Evolutionary conservation across 2,329 filamentous ascomycete genomes (phyloP).

Genomic region (Aspergillus uvarum): DNA sequence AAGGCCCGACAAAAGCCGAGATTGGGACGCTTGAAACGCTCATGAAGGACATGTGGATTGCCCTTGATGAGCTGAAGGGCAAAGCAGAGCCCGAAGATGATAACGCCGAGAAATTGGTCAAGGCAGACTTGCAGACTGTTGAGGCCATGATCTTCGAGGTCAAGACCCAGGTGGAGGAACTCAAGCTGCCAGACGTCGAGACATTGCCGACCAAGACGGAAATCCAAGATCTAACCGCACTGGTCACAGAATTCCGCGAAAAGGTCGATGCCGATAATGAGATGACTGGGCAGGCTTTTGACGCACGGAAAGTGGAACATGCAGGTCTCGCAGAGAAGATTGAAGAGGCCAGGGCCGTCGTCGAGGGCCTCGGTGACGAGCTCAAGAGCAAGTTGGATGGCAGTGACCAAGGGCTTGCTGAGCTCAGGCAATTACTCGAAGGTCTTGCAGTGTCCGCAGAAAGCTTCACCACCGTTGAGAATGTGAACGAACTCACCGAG

Average conservation of each 20-base stretch:
- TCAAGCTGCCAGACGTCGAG: conserved; percentile 69
- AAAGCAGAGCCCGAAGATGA: conserved; percentile 49
- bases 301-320: conserved; percentile 81
- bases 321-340: conserved; percentile 75
- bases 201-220: conserved; percentile 75
- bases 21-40: conserved; percentile 73
- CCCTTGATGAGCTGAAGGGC: conserved; percentile 68
- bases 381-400: conserved; percentile 75
- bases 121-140: conserved; percentile 78
- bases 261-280: conserved; percentile 67
- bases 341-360: conserved; percentile 70
- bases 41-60: conserved; percentile 71
- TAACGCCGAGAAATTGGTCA: conserved; percentile 65
- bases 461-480: conserved; percentile 52
- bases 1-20: conserved; percentile 74
- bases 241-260: conserved; percentile 67
- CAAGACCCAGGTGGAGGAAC: conserved; percentile 72
- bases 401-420: conserved; percentile 65
- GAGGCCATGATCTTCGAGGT: conserved; percentile 81
- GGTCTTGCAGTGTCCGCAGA: conserved; percentile 63
- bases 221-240: conserved; percentile 65
- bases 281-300: conserved; percentile 73
- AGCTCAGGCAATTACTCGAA: conserved; percentile 61
- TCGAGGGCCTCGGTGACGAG: conserved; percentile 76
- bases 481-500: conserved; percentile 69